Conservation (phyloP, 306 rosid species). For the Alnus rubra region DNA sequence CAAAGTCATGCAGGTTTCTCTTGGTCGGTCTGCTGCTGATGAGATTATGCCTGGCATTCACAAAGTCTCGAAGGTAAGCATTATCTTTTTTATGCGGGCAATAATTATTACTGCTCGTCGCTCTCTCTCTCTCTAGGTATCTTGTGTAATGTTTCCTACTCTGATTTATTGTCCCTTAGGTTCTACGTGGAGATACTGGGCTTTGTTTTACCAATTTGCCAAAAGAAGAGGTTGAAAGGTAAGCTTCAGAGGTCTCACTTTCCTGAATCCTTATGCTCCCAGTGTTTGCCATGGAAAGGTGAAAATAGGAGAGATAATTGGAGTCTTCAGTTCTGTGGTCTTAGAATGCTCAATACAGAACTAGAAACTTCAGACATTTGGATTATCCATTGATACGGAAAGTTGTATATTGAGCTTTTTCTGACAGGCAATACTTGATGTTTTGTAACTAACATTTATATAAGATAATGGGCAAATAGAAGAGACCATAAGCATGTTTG, state of each 20-base stretch:
- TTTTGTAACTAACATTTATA: too few relatives aligned
- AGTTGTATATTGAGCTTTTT: neutral
- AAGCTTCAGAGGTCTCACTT: constrained; percentile 1
- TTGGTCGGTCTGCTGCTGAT: constrained; percentile 77
- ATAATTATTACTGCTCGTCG: neutral
- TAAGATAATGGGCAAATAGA: too few relatives aligned
- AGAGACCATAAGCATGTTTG: too few relatives aligned
- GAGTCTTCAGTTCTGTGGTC: neutral
- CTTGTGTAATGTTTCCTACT: neutral
- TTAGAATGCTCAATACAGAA: neutral
- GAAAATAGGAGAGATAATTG: neutral
- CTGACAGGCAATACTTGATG: neutral
- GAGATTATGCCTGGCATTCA: constrained; percentile 58
- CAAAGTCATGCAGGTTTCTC: constrained; percentile 89
- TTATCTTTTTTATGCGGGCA: neutral
- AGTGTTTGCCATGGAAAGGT: neutral
- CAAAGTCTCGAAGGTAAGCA: constrained; percentile 77
- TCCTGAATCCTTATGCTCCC: neutral
- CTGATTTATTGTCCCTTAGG: constrained; percentile 36
- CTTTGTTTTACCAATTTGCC: constrained; percentile 71
- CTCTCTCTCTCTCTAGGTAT: neutral
- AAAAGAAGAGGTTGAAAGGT: constrained; percentile 88
- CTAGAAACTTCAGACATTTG: too few relatives aligned
- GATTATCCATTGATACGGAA: neutral
- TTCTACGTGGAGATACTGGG: constrained; percentile 85